These are phyloP conservation scores for Rhodamnia argentea DNA, from an alignment of 345 rosid species.

Conservation along the genomic window DNA sequence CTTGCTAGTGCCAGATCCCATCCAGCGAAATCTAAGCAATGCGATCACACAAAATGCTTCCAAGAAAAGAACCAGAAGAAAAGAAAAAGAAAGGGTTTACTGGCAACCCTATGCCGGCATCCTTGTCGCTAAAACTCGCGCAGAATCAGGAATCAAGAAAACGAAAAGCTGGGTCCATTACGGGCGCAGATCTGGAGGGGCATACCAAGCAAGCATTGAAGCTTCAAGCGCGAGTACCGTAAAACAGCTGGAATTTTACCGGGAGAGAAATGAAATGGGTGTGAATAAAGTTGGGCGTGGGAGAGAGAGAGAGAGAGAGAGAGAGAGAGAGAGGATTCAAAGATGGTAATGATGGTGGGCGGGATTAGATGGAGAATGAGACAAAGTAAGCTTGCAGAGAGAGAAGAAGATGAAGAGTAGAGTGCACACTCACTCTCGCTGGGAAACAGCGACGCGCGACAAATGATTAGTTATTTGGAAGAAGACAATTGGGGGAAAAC, in stretches of 20 bases:
- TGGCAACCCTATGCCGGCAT: background rate
- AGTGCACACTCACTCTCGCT: background rate
- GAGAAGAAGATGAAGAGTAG: background rate
- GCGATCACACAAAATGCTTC: background rate
- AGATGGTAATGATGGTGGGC: background rate
- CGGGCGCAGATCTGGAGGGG: background rate
- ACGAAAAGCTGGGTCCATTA: background rate
- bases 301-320: background rate
- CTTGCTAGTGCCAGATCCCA: conserved; percentile 88
- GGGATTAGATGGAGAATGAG: conserved; percentile 2
- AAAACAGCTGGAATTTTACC: background rate
- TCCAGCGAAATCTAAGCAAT: background rate
- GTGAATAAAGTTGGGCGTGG: background rate
- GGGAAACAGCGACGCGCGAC: background rate
- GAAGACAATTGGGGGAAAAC: background rate
- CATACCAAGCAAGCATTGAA: background rate
- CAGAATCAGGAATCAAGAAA: background rate
- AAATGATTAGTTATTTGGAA: background rate
- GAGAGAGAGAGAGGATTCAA: background rate
- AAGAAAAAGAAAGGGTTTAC: background rate
- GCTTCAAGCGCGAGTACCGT: background rate
- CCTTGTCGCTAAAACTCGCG: background rate
- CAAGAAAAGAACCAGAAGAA: background rate
- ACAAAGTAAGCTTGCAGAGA: conserved; percentile 2
- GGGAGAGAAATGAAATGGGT: background rate